Evolutionary conservation across 768 basidiomycete species (phyloP).

Genomic region (Agrocybe praecox): DNA sequence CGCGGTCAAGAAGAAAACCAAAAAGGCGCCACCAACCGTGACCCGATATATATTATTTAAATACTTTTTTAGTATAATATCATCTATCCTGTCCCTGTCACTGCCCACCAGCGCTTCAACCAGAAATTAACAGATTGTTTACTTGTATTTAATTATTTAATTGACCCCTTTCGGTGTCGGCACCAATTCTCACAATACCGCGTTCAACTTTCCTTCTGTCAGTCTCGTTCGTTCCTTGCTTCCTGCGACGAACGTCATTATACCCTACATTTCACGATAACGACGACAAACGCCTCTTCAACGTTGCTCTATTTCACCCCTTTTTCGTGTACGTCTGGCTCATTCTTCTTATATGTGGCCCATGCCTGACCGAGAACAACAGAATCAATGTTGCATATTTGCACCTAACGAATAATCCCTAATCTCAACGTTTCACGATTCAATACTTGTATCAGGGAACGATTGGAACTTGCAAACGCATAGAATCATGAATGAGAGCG

Average conservation of each 20-base stretch:
- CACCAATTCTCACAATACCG: conserved; percentile 16
- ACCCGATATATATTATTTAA: conserved; percentile 17
- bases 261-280: conserved; percentile 13
- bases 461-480: no score
- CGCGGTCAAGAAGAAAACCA: conserved; percentile 15
- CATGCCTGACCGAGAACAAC: background rate
- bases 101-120: background rate
- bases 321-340: conserved; percentile 11
- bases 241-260: no score
- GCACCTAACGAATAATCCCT: conserved; percentile 4
- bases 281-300: background rate
- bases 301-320: conserved; percentile 10
- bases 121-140: background rate
- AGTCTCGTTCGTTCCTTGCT: background rate
- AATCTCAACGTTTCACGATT: background rate
- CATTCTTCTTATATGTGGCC: background rate
- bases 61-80: conserved; percentile 13
- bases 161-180: conserved; percentile 13
- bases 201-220: conserved; percentile 8
- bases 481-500: conserved; percentile 20
- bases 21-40: conserved; percentile 18
- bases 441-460: background rate
- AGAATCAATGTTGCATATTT: conserved; percentile 15
- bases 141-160: background rate
- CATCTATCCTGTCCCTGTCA: conserved; percentile 1